phyloP scores from a whole-genome alignment of 2,329 filamentous ascomycete species.

The Juglanconis oblonga region DNA sequence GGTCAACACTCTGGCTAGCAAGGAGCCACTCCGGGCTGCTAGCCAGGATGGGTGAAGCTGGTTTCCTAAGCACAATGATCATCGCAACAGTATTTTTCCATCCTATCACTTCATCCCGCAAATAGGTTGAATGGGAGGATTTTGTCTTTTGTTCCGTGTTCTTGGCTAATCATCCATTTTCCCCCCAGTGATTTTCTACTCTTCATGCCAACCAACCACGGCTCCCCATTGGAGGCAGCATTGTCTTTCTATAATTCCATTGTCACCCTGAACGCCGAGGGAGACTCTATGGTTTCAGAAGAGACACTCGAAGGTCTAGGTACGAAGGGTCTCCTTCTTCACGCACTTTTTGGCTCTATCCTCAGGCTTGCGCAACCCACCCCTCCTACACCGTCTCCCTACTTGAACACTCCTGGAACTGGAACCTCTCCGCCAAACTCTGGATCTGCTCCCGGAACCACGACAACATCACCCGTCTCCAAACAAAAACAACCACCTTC shows the following conservation, averaged over 20 bases:
- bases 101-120: background rate
- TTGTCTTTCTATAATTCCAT: constrained; percentile 89
- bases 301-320: constrained; percentile 91
- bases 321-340: constrained; percentile 73
- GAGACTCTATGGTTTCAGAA: constrained; percentile 88
- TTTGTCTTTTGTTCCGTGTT: background rate
- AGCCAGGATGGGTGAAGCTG: too few relatives aligned
- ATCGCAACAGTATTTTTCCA: too few relatives aligned
- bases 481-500: constrained; percentile 7
- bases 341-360: constrained; percentile 73
- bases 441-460: constrained; percentile 13
- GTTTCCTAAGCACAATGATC: too few relatives aligned
- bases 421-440: background rate
- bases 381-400: constrained; percentile 17
- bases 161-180: constrained; percentile 1
- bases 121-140: background rate
- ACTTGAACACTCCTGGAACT: constrained; percentile 7
- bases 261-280: constrained; percentile 86
- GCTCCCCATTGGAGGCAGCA: constrained; percentile 73
- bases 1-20: too few relatives aligned
- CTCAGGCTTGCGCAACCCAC: constrained; percentile 56
- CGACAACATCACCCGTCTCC: constrained; percentile 3
- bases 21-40: too few relatives aligned
- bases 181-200: constrained; percentile 78
- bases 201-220: constrained; percentile 69